Conservation (phyloP, 441 rosid species). For the Euphorbia corollata region DNA sequence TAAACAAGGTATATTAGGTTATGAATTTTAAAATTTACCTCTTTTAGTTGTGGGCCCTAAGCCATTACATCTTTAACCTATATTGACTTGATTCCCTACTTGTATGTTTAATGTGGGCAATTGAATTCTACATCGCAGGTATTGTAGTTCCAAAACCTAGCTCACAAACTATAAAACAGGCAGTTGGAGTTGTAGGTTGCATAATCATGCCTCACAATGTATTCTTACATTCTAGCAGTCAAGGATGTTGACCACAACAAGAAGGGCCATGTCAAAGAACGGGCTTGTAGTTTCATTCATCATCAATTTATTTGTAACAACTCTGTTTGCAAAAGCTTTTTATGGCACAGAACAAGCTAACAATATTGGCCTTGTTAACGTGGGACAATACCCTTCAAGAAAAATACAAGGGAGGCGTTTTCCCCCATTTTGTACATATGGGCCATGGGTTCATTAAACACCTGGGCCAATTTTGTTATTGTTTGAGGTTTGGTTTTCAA, state of each 20-base stretch:
- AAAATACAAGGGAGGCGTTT: conserved; percentile 66
- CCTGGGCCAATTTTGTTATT: too few species aligned
- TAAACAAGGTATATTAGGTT: too few species aligned
- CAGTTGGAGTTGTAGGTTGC: conserved; percentile 88
- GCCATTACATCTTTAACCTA: too few species aligned
- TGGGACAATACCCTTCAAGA: conserved; percentile 77
- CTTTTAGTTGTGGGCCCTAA: too few species aligned
- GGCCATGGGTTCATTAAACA: conserved; percentile 76
- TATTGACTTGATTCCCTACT: too few species aligned
- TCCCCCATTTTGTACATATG: conserved; percentile 83
- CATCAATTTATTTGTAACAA: conserved; percentile 74
- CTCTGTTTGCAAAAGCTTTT: conserved; percentile 82
- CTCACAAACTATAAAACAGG: conserved; percentile 75
- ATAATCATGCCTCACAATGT: conserved; percentile 94
- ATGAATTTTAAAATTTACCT: too few species aligned
- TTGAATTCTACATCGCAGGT: conserved; percentile 37
- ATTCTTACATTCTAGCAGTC: conserved; percentile 88
- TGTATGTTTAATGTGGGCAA: not conserved
- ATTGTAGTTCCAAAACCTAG: conserved; percentile 69
- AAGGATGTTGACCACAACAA: conserved; percentile 55
- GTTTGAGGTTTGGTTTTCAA: too few species aligned
- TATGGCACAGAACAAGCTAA: conserved; percentile 68
- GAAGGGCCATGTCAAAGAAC: conserved; percentile 60
- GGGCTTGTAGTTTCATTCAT: conserved; percentile 70
- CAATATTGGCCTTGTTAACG: conserved; percentile 65